A percentile compares a stretch with the other conserved stretches of the same genome.
These are phyloP conservation scores for Solanum bulbocastanum DNA, from an alignment of 257 asterid species.

Conservation along the genomic window DNA sequence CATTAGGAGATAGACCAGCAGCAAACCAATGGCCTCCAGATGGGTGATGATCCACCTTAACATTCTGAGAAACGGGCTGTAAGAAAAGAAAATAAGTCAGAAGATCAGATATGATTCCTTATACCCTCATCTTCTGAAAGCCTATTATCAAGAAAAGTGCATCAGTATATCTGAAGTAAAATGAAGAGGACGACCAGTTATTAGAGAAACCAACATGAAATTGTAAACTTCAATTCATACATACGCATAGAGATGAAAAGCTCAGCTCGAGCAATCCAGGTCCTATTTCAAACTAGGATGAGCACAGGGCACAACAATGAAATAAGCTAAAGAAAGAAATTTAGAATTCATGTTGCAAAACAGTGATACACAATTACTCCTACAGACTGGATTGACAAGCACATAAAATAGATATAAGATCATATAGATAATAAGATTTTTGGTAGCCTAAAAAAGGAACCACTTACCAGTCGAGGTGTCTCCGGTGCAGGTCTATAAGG, in stretches of 20 bases:
- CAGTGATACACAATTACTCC: neutral
- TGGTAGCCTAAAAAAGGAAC: slow-evolving; percentile 1
- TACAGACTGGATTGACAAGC: neutral
- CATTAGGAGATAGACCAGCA: slow-evolving; percentile 98
- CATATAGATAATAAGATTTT: neutral
- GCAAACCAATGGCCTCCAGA: slow-evolving; percentile 99
- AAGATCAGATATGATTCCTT: neutral
- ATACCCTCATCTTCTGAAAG: neutral
- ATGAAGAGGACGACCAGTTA: neutral
- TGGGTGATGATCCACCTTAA: slow-evolving; percentile 92
- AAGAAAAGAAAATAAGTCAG: slow-evolving; percentile 3
- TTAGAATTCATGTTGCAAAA: neutral
- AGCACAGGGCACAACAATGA: neutral
- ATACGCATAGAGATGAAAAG: neutral
- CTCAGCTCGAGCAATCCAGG: neutral
- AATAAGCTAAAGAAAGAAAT: neutral
- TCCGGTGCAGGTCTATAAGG: slow-evolving; percentile 86
- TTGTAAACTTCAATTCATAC: neutral
- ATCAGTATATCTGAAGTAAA: neutral
- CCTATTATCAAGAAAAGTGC: neutral
- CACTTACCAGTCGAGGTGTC: slow-evolving; percentile 87
- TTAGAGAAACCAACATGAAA: neutral
- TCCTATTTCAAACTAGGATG: neutral
- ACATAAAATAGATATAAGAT: neutral
- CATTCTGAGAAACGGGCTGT: slow-evolving; percentile 82